Evolutionary conservation across 176 grass and related monocot species (phyloP).

Genomic region (Eragrostis curvula): DNA sequence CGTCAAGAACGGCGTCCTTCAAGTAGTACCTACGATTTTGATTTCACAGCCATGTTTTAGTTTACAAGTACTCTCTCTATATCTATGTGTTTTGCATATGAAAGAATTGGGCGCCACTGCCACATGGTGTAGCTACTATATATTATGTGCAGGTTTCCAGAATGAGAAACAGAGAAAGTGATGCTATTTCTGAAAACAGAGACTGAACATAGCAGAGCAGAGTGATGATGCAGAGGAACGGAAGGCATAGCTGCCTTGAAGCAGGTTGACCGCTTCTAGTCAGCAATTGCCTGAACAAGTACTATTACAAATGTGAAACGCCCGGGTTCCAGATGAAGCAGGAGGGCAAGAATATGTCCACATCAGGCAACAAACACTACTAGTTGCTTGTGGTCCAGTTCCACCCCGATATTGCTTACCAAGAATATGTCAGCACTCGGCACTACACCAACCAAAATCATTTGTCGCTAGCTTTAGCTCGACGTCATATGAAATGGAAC

Average conservation of each 20-base stretch:
- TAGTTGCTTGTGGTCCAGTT: not conserved
- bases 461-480: not conserved
- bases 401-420: not conserved
- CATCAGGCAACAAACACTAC: not conserved
- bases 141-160: too few species aligned
- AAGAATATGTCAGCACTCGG: too few species aligned
- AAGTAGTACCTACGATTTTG: conserved; percentile 65
- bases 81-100: too few species aligned
- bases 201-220: not conserved
- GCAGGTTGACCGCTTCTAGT: too few species aligned
- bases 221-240: not conserved
- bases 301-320: not conserved
- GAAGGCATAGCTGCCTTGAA: too few species aligned
- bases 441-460: not conserved
- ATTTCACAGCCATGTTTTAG: too few species aligned
- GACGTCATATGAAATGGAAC: not conserved
- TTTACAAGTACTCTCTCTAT: too few species aligned
- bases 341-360: not conserved
- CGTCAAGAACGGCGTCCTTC: conserved; percentile 80
- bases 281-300: not conserved
- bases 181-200: not conserved
- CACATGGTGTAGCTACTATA: too few species aligned
- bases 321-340: not conserved
- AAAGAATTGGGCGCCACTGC: too few species aligned
- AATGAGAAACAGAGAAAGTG: too few species aligned